Evolutionary conservation across 2,329 filamentous ascomycete genomes (phyloP).

Genomic region (Macrophomina phaseolina): DNA sequence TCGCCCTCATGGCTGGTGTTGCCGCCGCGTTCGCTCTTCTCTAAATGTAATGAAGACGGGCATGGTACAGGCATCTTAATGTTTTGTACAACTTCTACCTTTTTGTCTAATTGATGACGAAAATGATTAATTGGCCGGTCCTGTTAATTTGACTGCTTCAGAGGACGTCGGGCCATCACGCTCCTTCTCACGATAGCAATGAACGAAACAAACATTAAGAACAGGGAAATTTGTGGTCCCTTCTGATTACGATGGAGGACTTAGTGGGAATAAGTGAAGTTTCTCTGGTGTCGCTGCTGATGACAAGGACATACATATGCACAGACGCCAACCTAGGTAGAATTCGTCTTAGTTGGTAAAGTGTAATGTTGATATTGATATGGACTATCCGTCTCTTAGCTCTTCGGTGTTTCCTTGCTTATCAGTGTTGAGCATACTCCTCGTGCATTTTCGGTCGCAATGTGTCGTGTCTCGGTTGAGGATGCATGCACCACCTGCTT

Average conservation of each 20-base stretch:
- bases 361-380: neutral
- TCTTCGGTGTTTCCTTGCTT: too few relatives aligned
- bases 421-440: neutral
- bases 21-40: slow-evolving; percentile 8
- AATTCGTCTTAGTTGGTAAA: neutral
- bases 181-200: slow-evolving; percentile 15
- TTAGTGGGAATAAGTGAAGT: neutral
- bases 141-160: neutral
- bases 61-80: neutral
- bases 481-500: too few relatives aligned
- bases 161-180: neutral
- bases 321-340: neutral
- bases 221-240: neutral
- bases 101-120: slow-evolving; percentile 2
- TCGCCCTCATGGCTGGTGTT: slow-evolving; percentile 8
- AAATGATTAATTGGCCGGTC: neutral
- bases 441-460: neutral
- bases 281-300: neutral
- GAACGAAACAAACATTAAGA: neutral
- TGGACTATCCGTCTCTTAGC: neutral
- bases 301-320: neutral
- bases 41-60: neutral
- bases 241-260: neutral
- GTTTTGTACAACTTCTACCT: neutral
- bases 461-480: too few relatives aligned